Evolutionary conservation across 2,329 filamentous ascomycete genomes (phyloP), one percentile per base, ranked within the genome.

Genomic region (Calonectria leucothoes): DNA sequence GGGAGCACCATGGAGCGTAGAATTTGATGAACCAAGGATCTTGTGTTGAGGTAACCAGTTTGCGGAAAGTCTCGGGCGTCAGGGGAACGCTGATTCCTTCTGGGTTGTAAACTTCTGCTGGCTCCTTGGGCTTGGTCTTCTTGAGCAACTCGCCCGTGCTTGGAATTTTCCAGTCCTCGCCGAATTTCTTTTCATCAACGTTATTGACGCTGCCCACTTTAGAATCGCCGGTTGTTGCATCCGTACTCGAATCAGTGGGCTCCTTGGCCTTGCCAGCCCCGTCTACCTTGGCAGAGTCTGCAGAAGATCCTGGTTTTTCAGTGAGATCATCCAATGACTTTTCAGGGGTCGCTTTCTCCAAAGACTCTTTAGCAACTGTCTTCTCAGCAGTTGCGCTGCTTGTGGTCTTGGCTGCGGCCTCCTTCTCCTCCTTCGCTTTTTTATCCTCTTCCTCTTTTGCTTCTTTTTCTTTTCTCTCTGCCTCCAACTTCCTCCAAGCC

Each of bases 11-110:
- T 7, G 97, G 97, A 23, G 95, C 96, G 83, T 98, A 98, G 83
- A 99, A 98, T 85, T 99, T 99, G 88, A 99, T 92, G 82, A 99
- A 98, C 97, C 97, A 99, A 7, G 96, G 93, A 75, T 98, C 95
- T 76, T 94, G 92, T 0, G 95, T 95, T 83, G 93, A 94, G 4
- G 95, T 98, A 59, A 99, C 96, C 45, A 93, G 88, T 71, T 91
- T 92, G 82, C 97, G 93, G 87, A 99, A 99, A 75, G 89, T 94
- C 82, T 98, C 95, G 0, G 94, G 93, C 2, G 92, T 95, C 66
- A 99, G 89, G 8, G 92, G 85, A 39, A 95, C 88, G 8, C 95
- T 97, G 20, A 90, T 87, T 8, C 97, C 97, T 49, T 93, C 89
- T 5, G 91, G 90, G 78, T 99, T 98, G 27, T 94, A 91, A 12